A percentile compares a stretch with the other conserved stretches of the same genome.
Evolutionary conservation across 139 green algal genomes (phyloP).

Genomic region (Chlorella vulgaris): DNA sequence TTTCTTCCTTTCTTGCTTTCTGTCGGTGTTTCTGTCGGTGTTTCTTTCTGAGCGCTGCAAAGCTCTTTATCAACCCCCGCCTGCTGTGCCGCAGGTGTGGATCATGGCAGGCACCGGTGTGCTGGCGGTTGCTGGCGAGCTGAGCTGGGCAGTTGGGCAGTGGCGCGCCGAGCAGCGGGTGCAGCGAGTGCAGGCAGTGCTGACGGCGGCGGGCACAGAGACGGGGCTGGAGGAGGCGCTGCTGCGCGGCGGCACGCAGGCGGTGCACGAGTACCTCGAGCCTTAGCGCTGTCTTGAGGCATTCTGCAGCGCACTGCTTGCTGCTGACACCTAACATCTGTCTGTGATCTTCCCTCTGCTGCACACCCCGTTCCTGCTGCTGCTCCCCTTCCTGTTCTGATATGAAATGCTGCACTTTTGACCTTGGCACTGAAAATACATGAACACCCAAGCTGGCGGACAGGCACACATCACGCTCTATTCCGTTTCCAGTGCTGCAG

Average conservation of each 20-base stretch:
- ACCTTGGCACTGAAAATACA: too few species aligned
- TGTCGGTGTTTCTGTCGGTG: too few species aligned
- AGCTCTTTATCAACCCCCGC: too few species aligned
- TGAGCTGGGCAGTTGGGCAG: not conserved
- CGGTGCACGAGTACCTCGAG: conserved; percentile 2
- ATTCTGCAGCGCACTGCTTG: not conserved
- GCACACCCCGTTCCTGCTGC: too few species aligned
- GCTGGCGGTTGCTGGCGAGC: not conserved
- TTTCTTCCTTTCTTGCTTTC: too few species aligned
- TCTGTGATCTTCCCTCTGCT: too few species aligned
- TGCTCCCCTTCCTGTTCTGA: too few species aligned
- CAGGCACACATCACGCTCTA: too few species aligned
- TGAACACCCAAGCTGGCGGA: too few species aligned
- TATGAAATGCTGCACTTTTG: too few species aligned
- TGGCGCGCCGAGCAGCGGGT: not conserved
- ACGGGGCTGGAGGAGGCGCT: conserved; percentile 2
- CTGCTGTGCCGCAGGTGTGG: not conserved
- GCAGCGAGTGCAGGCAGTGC: not conserved
- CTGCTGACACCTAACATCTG: not conserved
- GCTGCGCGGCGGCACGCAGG: not conserved
- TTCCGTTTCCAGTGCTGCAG: too few species aligned
- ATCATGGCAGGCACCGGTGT: not conserved
- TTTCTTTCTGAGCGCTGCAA: too few species aligned
- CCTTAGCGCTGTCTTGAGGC: not conserved
- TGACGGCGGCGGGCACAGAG: not conserved